A percentile compares a stretch with the other conserved stretches of the same genome.
Evolutionary conservation across 345 rosid species (phyloP).

Genomic region (Crucihimalaya himalaica): DNA sequence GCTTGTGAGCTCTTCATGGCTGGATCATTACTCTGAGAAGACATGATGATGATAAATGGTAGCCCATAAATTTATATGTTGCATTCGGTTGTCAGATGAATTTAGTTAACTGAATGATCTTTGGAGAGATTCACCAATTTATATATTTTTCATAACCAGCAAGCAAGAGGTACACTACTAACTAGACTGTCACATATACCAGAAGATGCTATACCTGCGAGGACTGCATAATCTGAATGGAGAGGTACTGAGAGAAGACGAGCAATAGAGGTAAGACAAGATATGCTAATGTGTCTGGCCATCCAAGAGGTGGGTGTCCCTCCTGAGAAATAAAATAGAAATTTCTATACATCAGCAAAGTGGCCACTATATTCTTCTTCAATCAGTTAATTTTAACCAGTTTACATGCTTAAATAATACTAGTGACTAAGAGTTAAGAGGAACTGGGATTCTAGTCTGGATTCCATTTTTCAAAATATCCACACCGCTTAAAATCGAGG

Average conservation of each 20-base stretch:
- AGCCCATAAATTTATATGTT: not conserved
- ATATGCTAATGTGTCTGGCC: constrained; percentile 89
- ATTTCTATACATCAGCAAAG: constrained; percentile 10
- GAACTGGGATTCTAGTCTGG: not conserved
- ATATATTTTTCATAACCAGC: not conserved
- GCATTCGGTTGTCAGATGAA: not conserved
- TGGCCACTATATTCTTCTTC: not conserved
- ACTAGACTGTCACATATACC: not conserved
- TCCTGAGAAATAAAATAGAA: constrained; percentile 52
- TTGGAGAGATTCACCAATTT: not conserved
- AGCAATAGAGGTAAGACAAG: constrained; percentile 82
- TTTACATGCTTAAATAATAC: not conserved
- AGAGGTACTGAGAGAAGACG: constrained; percentile 73
- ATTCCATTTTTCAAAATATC: not conserved
- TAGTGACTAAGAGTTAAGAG: not conserved
- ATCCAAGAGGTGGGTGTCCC: constrained; percentile 97
- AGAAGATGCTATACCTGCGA: constrained; percentile 59
- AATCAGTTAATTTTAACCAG: not conserved
- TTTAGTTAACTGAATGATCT: not conserved
- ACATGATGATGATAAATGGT: not conserved
- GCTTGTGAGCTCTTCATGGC: constrained; percentile 88
- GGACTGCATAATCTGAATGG: constrained; percentile 89
- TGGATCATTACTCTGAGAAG: constrained; percentile 75
- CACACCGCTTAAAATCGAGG: not conserved
- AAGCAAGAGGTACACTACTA: not conserved